phyloP scores from a whole-genome alignment of 345 rosid genomes.

The Dimocarpus longan region DNA sequence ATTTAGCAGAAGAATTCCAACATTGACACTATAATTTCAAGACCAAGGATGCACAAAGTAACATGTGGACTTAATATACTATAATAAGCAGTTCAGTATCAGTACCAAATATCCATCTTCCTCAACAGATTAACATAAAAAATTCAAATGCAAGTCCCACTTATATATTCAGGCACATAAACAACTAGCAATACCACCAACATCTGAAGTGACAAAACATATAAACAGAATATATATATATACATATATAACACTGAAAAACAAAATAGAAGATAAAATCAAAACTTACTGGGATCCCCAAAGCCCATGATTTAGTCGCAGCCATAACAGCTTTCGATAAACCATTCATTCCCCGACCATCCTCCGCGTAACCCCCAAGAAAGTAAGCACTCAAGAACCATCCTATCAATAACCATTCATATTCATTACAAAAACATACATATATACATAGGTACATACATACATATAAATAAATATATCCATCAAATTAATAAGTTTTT shows the following conservation, averaged over 20 bases:
- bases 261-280: not conserved
- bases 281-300: constrained; percentile 76
- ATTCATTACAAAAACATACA: not conserved
- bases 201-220: not conserved
- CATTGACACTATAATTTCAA: not conserved
- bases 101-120: not conserved
- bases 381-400: constrained; percentile 96
- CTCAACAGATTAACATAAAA: not conserved
- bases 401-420: constrained; percentile 44
- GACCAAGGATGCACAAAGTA: not conserved
- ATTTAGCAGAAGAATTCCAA: no score
- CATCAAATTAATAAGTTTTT: not conserved
- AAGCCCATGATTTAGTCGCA: constrained; percentile 82
- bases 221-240: not conserved
- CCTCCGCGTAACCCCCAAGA: constrained; percentile 84
- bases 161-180: not conserved
- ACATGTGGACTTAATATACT: not conserved
- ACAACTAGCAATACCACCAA: not conserved
- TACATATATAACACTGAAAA: no score
- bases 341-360: constrained; percentile 87
- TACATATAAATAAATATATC: not conserved
- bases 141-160: not conserved
- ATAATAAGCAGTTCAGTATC: not conserved
- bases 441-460: no score
- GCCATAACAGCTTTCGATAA: constrained; percentile 64